Evolutionary conservation across 176 grass and related monocot genomes (phyloP), one percentile per base, ranked within the genome.

Genomic region (Triticum monococcum): DNA sequence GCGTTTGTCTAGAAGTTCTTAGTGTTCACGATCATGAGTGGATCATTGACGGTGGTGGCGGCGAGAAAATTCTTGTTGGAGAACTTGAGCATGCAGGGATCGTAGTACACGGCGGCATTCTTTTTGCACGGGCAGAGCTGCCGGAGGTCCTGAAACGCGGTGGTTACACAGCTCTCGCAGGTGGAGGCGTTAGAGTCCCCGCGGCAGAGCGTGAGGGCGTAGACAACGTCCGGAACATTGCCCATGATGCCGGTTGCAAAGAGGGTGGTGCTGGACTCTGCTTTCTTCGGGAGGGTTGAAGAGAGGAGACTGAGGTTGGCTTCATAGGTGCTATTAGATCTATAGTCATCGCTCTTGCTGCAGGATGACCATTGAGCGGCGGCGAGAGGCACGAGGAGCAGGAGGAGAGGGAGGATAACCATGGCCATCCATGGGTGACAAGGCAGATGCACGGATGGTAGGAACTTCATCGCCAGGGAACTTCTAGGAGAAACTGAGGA

Each of bases 401-500:
- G 30, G 17, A 46, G 28, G 28, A 30, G 28, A 0, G 46, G 46
- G 46, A 56, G 17, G 52, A 16, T 56, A 56, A 16, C 52, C 52
- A 56, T 56, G 2, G 2, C 2, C 52, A 56, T 56, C 12, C 57
- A 61, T 22, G 22, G 20, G 4, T n/a, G 57, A 61, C 46, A 98
- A 92, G 46, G 93, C 95, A 30, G 93, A 95, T 69, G 91, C 95
- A 32, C 86, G 89, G 64, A 98, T 95, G 60, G 92, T 98, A n/a
- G 91, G 93, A 84, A 98, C 93, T 11, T 98, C 95, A 52, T 98
- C 95, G 48, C 93, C 91, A 30, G 87, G 95, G 9, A 8, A 37
- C 36, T 37, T 37, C 36, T 37, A 8, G 56, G 93, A 95, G 85
- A 95, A 98, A 37, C 36, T 37, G 31, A 98, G 91, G 9, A 98